phyloP scores from a whole-genome alignment of 1,139 yeast genomes.

The Yamadazyma dendronema region DNA sequence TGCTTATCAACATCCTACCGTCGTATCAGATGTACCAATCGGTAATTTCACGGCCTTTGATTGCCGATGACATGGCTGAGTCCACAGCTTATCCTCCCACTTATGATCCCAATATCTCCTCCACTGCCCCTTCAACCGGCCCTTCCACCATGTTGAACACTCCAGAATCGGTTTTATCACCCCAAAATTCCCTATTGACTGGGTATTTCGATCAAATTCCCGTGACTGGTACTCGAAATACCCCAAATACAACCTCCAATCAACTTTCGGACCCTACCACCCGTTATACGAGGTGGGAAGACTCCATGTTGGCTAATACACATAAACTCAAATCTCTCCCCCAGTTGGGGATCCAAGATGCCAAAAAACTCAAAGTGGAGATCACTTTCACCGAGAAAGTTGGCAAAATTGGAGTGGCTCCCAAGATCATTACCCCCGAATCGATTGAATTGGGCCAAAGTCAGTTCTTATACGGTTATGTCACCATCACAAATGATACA shows the following conservation, averaged over 20 bases:
- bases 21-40: slow-evolving; percentile 43
- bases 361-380: slow-evolving; percentile 27
- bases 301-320: slow-evolving; percentile 35
- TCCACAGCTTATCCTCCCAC: slow-evolving; percentile 3
- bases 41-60: slow-evolving; percentile 23
- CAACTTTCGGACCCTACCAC: slow-evolving; percentile 10
- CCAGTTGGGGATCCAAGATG: slow-evolving; percentile 27
- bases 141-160: not conserved
- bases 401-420: slow-evolving; percentile 30
- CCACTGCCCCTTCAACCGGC: not conserved
- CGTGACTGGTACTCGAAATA: not conserved
- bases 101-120: slow-evolving; percentile 1
- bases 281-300: slow-evolving; percentile 17
- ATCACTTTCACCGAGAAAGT: slow-evolving; percentile 31
- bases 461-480: slow-evolving; percentile 36
- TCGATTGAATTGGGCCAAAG: slow-evolving; percentile 33
- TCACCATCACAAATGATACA: slow-evolving; percentile 31
- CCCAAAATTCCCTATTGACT: slow-evolving; percentile 3
- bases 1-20: slow-evolving; percentile 35
- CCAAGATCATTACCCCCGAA: slow-evolving; percentile 29
- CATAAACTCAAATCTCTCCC: slow-evolving; percentile 35
- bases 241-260: not conserved
- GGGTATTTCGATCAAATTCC: slow-evolving; percentile 7
- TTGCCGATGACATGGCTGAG: not conserved
- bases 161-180: slow-evolving; percentile 2